Evolutionary conservation across 2,329 filamentous ascomycete genomes (phyloP).

Genomic region (Leptographium lundbergii): DNA sequence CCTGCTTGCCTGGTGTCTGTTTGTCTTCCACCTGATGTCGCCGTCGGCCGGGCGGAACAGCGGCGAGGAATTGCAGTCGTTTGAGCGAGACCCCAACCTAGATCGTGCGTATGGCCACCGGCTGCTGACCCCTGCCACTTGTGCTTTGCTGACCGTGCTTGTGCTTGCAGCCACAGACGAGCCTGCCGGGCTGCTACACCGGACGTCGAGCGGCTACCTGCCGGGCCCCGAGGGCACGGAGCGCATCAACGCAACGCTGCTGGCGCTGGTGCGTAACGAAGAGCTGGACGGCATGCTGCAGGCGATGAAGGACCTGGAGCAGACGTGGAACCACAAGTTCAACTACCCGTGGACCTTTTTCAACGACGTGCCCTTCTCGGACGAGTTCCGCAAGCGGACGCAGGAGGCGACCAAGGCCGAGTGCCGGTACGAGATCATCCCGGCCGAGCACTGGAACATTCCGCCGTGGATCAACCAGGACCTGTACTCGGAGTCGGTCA

Average conservation of each 20-base stretch:
- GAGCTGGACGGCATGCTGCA: slow-evolving; percentile 74
- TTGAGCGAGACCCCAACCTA: slow-evolving; percentile 67
- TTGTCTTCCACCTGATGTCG: slow-evolving; percentile 63
- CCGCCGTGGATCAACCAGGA: slow-evolving; percentile 88
- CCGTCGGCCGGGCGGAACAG: slow-evolving; percentile 30
- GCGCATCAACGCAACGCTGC: slow-evolving; percentile 84
- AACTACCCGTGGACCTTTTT: slow-evolving; percentile 99
- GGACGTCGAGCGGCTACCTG: slow-evolving; percentile 65
- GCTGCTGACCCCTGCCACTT: background rate
- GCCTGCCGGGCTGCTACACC: slow-evolving; percentile 62
- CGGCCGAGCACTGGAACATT: slow-evolving; percentile 87
- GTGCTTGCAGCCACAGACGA: slow-evolving; percentile 62
- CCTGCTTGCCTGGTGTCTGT: slow-evolving; percentile 57
- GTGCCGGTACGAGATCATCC: slow-evolving; percentile 75
- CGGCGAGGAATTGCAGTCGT: slow-evolving; percentile 26
- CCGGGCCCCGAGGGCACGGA: slow-evolving; percentile 62
- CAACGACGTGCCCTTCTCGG: slow-evolving; percentile 87
- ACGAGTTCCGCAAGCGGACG: slow-evolving; percentile 82
- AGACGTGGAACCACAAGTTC: slow-evolving; percentile 97
- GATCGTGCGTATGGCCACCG: slow-evolving; percentile 51
- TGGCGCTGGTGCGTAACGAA: slow-evolving; percentile 84
- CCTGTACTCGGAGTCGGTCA: slow-evolving; percentile 71
- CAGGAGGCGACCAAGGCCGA: slow-evolving; percentile 76
- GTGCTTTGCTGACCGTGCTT: background rate
- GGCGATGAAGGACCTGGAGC: slow-evolving; percentile 83